These are phyloP conservation scores for Rhodamnia rubescens DNA, from an alignment of 345 rosid species.

Conservation along the genomic window DNA sequence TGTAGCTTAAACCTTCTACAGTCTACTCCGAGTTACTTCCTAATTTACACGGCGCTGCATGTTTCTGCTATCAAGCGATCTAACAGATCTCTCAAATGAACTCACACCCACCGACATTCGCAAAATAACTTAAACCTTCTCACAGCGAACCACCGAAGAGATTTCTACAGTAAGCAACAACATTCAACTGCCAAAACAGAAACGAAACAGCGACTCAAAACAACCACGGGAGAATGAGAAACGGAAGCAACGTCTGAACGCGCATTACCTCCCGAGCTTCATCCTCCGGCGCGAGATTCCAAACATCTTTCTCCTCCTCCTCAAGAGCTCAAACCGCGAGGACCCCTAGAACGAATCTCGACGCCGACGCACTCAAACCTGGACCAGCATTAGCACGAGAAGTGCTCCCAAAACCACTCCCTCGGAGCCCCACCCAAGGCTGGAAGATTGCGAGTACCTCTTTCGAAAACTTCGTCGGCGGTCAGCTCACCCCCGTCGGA, in stretches of 20 bases:
- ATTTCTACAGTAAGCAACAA: background rate
- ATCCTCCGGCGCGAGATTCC: slow-evolving; percentile 76
- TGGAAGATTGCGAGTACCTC: background rate
- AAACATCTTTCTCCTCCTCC: slow-evolving; percentile 40
- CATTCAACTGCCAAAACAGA: background rate
- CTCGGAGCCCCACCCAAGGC: background rate
- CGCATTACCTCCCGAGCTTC: slow-evolving; percentile 78
- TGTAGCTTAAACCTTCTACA: background rate
- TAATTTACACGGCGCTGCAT: background rate
- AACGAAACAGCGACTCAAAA: background rate
- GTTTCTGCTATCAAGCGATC: too few species aligned
- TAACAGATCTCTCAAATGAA: background rate
- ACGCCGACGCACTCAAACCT: background rate
- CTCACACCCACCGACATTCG: background rate
- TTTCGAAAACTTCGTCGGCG: background rate
- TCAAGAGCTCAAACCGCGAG: background rate
- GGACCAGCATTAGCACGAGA: background rate
- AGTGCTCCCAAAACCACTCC: background rate
- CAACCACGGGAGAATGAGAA: background rate
- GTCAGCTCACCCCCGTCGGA: background rate
- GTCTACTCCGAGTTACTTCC: background rate
- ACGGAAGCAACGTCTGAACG: background rate
- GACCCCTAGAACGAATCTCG: background rate
- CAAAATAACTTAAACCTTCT: background rate
- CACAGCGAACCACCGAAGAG: background rate